Percentiles rank a stretch among this genome's conserved stretches.
Evolutionary conservation across 2,329 filamentous ascomycete species (phyloP).

Genomic region (Fusarium pseudograminearum): DNA sequence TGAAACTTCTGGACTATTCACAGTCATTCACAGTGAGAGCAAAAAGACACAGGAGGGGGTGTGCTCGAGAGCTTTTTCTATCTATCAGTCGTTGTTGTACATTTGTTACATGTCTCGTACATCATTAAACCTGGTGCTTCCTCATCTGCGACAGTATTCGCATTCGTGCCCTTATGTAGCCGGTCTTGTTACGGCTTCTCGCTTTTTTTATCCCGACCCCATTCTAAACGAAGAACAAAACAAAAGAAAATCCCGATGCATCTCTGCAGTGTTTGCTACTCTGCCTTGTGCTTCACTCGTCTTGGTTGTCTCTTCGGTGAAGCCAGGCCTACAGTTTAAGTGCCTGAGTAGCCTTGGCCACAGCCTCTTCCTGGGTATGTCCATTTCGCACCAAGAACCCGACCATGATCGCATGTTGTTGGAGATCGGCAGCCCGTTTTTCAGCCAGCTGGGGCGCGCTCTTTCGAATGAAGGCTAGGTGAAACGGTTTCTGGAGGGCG

Average conservation of each 20-base stretch:
- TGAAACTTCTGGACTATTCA: not conserved
- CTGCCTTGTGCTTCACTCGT: not conserved
- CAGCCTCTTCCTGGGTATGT: not conserved
- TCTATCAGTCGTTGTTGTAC: constrained; percentile 5
- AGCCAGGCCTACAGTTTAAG: not conserved
- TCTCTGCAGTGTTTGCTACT: not conserved
- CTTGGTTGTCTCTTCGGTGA: too few relatives aligned
- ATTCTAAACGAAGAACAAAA: not conserved
- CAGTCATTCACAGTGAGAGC: not conserved
- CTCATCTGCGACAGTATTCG: not conserved
- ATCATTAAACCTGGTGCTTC: not conserved
- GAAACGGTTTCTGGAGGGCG: not conserved
- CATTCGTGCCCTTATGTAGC: not conserved
- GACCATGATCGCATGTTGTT: too few relatives aligned
- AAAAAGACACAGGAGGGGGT: not conserved
- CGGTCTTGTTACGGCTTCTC: not conserved
- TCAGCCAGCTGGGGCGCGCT: not conserved
- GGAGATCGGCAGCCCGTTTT: too few relatives aligned
- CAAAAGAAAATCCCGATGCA: not conserved
- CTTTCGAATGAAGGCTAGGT: not conserved
- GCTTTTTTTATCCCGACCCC: not conserved
- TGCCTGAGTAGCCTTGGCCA: not conserved
- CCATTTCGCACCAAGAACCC: too few relatives aligned
- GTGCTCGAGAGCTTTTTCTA: not conserved
- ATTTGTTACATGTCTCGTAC: constrained; percentile 7